Evolutionary conservation across 106 monocot genomes (phyloP), one percentile per base, ranked within the genome.

Genomic region (Platanthera guangdongensis): DNA sequence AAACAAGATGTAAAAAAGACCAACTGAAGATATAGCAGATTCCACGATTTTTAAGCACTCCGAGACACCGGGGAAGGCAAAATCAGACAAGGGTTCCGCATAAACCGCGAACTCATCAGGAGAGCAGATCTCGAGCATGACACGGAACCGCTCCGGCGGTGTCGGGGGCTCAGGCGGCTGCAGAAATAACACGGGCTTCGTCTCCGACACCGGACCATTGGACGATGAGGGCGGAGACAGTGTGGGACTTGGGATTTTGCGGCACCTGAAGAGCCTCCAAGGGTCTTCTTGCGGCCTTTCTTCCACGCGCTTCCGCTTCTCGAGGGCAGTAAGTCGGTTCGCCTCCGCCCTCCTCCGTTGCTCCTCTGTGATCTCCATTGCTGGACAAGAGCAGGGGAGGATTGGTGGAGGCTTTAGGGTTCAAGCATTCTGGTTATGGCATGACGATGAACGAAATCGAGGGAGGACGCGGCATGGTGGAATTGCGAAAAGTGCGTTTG

Each of bases 311-410:
- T 82, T 89, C 75, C 91, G 79, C 85, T 88, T 99, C 85, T 99
- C 89, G 59, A 99, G 83, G 13, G 99, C 99, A 13, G 94, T 91
- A n/a, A 94, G 85, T 62, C 94, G 86, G 92, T 99, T 99, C 5
- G 89, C 86, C 76, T 99, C 97, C 65, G 90, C 84, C 57, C 94
- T 80, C 73, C 75, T 80, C 53, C 86, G 83, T 88, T 94, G 99
- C 80, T 99, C 99, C 71, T 99, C 99, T 12, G 94, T 94, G 80
- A 94, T 78, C 83, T 92, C 88, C 94, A 94, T 94, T 48, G 59
- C 9, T 13, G 28, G n/a, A 9, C 39, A 13, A 51, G 51, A 2
- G 1, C 9, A 53, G 32, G 9, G 46, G 4, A 39, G 7, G 74
- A 9, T 46, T 78, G 67, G 10, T 45, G 3, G 2, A 70, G 47